These are phyloP conservation scores for Scheffersomyces segobiensis DNA, from an alignment of 1,139 yeast genomes.

Conservation along the genomic window DNA sequence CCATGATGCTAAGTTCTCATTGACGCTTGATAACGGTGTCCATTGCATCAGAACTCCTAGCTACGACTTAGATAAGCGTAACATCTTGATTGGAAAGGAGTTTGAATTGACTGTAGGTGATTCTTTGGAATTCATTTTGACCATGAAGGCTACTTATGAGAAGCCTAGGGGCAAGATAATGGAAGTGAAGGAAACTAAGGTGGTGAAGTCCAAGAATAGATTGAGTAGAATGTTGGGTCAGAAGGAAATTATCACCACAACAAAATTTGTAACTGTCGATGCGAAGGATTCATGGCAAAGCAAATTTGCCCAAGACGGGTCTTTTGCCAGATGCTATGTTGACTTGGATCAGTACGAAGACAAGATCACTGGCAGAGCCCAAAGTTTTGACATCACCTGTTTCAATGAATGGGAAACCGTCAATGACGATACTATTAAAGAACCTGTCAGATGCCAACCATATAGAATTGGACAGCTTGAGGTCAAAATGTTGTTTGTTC, in stretches of 20 bases:
- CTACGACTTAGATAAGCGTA: conserved; percentile 43
- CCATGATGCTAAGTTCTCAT: conserved; percentile 63
- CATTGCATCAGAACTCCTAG: conserved; percentile 81
- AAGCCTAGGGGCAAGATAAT: conserved; percentile 55
- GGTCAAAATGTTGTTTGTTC: conserved; percentile 72
- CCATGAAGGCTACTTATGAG: conserved; percentile 65
- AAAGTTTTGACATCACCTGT: conserved; percentile 57
- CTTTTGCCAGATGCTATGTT: conserved; percentile 77
- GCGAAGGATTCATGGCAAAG: conserved; percentile 56
- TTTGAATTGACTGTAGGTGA: conserved; percentile 77
- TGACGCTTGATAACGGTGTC: conserved; percentile 85
- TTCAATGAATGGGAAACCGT: conserved; percentile 79
- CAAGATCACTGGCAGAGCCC: conserved; percentile 53
- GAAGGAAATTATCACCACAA: conserved; percentile 51
- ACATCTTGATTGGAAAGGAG: conserved; percentile 67
- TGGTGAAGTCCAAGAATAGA: conserved; percentile 47
- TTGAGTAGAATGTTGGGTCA: conserved; percentile 50
- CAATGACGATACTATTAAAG: conserved; percentile 27
- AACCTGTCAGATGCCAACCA: conserved; percentile 45
- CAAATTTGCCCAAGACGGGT: conserved; percentile 78
- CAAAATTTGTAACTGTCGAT: conserved; percentile 54
- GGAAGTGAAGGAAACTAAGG: conserved; percentile 57
- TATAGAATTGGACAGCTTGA: conserved; percentile 68
- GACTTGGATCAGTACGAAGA: conserved; percentile 60
- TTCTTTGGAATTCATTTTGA: conserved; percentile 66